phyloP scores from a whole-genome alignment of 495 filamentous ascomycete species.

The Pseudomonodictys pantanalensis region DNA sequence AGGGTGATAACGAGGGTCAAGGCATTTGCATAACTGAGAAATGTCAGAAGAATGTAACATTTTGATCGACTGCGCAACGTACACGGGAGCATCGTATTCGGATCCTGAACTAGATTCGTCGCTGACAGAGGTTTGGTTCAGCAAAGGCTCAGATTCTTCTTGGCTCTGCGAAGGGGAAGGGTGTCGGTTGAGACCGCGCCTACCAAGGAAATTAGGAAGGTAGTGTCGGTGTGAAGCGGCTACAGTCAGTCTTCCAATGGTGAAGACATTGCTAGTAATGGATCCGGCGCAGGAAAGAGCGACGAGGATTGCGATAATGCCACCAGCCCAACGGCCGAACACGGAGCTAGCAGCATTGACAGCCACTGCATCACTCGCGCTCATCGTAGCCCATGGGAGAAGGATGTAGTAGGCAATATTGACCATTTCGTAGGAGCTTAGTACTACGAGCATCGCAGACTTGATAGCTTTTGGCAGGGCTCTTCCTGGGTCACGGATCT shows the following conservation, averaged over 20 bases:
- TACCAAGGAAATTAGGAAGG: slow-evolving; percentile 17
- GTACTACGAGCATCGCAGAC: slow-evolving; percentile 37
- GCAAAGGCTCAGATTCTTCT: background rate
- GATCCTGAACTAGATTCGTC: background rate
- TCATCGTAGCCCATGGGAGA: slow-evolving; percentile 25
- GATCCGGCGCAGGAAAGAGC: slow-evolving; percentile 25
- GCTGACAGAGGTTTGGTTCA: background rate
- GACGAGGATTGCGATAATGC: slow-evolving; percentile 24
- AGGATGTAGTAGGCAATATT: slow-evolving; percentile 29
- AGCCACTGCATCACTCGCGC: slow-evolving; percentile 21
- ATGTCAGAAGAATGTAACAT: background rate
- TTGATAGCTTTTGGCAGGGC: slow-evolving; percentile 37
- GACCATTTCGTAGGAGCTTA: slow-evolving; percentile 33
- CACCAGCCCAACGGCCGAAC: slow-evolving; percentile 14
- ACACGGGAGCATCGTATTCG: slow-evolving; percentile 6
- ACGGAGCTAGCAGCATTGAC: slow-evolving; percentile 13
- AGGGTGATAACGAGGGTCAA: slow-evolving; percentile 13
- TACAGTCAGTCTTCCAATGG: slow-evolving; percentile 21
- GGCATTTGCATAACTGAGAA: slow-evolving; percentile 15
- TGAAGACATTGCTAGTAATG: slow-evolving; percentile 26
- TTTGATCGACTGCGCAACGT: background rate
- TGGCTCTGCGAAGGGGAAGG: background rate
- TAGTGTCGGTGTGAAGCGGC: slow-evolving; percentile 22
- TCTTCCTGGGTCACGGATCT: slow-evolving; percentile 35
- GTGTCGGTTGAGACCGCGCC: slow-evolving; percentile 12